Evolutionary conservation across 306 rosid species (phyloP).

Genomic region (Lotus japonicus): DNA sequence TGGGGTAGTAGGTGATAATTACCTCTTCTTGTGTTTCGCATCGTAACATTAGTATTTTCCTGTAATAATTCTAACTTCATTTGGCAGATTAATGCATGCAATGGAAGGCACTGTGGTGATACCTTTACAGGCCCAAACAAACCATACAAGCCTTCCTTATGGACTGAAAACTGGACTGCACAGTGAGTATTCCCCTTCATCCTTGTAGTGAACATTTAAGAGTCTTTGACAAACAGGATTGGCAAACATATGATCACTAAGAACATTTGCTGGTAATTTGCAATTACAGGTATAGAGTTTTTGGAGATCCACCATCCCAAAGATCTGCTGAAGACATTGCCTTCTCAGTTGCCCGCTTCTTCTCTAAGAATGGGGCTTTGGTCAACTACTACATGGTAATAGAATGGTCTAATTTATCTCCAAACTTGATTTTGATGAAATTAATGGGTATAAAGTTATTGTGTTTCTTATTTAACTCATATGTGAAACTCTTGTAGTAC

Average conservation of each 20-base stretch:
- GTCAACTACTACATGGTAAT: constrained; percentile 91
- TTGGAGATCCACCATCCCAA: constrained; percentile 92
- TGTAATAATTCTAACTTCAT: not conserved
- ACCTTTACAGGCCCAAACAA: constrained; percentile 85
- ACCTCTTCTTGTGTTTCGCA: no score
- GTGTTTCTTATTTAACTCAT: not conserved
- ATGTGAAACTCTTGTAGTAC: constrained; percentile 52
- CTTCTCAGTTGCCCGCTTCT: constrained; percentile 75
- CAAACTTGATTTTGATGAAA: not conserved
- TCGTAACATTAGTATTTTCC: not conserved
- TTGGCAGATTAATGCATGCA: constrained; percentile 81
- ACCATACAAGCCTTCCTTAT: constrained; percentile 68
- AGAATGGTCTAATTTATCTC: not conserved
- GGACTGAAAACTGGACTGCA: constrained; percentile 99
- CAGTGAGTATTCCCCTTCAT: constrained; percentile 56
- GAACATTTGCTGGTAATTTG: constrained; percentile 14
- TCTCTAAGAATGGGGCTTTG: constrained; percentile 73
- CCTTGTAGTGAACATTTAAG: not conserved
- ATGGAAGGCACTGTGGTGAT: constrained; percentile 97
- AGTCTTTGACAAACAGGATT: no score
- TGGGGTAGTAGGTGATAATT: no score
- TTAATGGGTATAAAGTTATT: not conserved
- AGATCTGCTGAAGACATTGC: constrained; percentile 95
- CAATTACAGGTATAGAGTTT: constrained; percentile 63
- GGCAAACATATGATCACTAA: no score